Conservation (phyloP, 2,329 filamentous ascomycete species). For the Magnaporthales sp. region DNA sequence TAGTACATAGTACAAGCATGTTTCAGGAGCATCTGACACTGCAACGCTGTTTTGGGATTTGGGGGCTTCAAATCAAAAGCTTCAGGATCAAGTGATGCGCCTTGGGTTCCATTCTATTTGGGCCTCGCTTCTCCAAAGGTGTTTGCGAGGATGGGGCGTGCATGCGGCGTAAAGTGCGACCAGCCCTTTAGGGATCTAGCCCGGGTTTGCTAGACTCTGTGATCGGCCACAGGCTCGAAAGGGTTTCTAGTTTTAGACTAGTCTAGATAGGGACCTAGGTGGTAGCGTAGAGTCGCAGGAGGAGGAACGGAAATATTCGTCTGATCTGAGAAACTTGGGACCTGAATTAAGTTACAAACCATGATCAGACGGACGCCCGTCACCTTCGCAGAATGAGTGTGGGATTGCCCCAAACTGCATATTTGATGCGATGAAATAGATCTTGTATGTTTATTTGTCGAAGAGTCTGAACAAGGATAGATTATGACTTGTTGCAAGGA, state of each 20-base stretch:
- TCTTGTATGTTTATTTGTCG: not conserved
- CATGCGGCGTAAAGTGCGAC: not conserved
- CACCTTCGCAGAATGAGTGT: not conserved
- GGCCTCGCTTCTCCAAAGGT: not conserved
- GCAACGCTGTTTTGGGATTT: not conserved
- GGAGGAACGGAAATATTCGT: not conserved
- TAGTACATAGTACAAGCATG: not conserved
- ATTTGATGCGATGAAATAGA: not conserved
- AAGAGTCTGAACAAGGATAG: not conserved
- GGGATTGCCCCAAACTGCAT: not conserved
- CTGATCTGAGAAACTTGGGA: not conserved
- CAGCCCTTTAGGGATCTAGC: not conserved
- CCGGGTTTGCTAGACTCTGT: not conserved
- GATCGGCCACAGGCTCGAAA: not conserved
- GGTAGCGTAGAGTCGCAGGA: not conserved
- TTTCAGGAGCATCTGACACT: not conserved
- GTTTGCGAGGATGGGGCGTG: not conserved
- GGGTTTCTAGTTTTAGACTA: not conserved
- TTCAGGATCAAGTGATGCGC: not conserved
- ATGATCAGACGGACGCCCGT: not conserved
- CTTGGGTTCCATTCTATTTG: not conserved
- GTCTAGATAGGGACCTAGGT: too few species aligned
- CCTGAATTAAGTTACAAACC: not conserved
- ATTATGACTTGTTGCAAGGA: not conserved
- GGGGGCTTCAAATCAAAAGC: not conserved